Percentiles rank a stretch among this genome's conserved stretches.
Conservation (phyloP, 306 rosid species). For the Malus sieversii region DNA sequence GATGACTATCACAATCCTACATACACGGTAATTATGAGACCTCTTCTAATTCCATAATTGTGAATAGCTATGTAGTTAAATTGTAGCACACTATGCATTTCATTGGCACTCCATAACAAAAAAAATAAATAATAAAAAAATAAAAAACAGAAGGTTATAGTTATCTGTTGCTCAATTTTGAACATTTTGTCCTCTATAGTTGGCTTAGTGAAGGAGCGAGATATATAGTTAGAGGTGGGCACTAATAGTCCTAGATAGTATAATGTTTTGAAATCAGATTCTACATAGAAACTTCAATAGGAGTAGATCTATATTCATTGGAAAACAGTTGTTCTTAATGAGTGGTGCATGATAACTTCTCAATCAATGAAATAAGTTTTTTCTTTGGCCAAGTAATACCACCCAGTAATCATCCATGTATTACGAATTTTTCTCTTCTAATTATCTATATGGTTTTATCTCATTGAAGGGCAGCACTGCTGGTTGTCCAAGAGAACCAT, state of each 20-base stretch:
- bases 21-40: constrained; percentile 49
- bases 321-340: background rate
- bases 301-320: background rate
- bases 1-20: constrained; percentile 97
- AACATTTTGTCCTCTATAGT: background rate
- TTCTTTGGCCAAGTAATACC: background rate
- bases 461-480: constrained; percentile 48
- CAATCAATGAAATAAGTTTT: background rate
- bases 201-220: background rate
- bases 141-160: background rate
- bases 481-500: constrained; percentile 96
- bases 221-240: background rate
- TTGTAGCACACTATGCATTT: background rate
- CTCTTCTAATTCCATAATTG: constrained; percentile 12
- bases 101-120: background rate
- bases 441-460: constrained; percentile 7
- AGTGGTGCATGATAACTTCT: background rate
- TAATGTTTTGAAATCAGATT: background rate
- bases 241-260: background rate
- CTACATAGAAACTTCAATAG: background rate
- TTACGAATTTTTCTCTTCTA: constrained; percentile 7
- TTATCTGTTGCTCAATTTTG: background rate
- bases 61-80: constrained; percentile 8
- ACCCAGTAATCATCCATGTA: background rate
- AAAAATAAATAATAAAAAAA: too few relatives aligned